Evolutionary conservation across 2,329 filamentous ascomycete genomes (phyloP).

Genomic region (Meredithiella fracta): DNA sequence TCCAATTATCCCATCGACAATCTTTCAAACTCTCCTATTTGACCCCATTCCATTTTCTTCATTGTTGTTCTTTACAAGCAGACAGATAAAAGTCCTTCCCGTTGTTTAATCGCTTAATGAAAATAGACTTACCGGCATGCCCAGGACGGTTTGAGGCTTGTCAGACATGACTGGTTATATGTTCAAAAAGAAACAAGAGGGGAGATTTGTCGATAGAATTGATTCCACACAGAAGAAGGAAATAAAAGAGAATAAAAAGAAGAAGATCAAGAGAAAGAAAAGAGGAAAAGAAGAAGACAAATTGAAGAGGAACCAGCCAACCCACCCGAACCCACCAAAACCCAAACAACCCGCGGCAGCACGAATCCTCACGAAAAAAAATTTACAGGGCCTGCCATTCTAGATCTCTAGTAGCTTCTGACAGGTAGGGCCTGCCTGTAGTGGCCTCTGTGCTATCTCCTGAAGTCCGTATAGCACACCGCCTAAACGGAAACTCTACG

Average conservation of each 20-base stretch:
- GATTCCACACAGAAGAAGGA: conserved; percentile 7
- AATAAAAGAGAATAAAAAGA: conserved; percentile 8
- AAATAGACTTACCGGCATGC: conserved; percentile 14
- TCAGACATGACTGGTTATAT: conserved; percentile 14
- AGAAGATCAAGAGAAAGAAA: conserved; percentile 5
- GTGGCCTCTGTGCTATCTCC: too few relatives aligned
- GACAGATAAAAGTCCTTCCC: background rate
- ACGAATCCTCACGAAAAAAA: background rate
- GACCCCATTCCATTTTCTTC: background rate
- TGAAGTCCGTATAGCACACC: too few relatives aligned
- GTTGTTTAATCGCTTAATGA: background rate
- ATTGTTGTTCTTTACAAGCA: too few relatives aligned
- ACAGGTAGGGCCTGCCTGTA: too few relatives aligned
- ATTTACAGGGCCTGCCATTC: background rate
- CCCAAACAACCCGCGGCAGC: too few relatives aligned
- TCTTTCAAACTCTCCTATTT: too few relatives aligned
- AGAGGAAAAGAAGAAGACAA: conserved; percentile 5
- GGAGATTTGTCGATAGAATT: conserved; percentile 15
- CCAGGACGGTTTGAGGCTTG: conserved; percentile 14
- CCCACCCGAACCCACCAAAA: too few relatives aligned
- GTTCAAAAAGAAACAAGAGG: conserved; percentile 13
- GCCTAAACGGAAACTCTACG: too few relatives aligned
- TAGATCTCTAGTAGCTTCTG: too few relatives aligned
- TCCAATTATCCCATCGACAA: too few relatives aligned
- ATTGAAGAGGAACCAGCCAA: background rate